Evolutionary conservation across 1,139 yeast species (phyloP).

Genomic region (Blastobotrys capitulatus): DNA sequence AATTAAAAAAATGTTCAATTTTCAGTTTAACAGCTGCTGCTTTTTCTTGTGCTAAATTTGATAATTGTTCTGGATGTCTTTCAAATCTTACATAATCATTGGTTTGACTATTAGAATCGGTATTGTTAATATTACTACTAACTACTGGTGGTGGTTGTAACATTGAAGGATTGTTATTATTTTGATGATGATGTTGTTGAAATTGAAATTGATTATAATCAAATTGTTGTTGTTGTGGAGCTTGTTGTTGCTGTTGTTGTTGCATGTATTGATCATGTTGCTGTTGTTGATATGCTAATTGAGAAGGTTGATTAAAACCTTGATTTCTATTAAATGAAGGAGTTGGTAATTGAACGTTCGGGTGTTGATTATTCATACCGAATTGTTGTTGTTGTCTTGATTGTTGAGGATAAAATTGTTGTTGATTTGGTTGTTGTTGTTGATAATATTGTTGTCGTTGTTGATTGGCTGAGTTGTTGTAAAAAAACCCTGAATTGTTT

Average conservation of each 20-base stretch:
- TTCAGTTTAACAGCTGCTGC: constrained; percentile 61
- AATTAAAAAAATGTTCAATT: constrained; percentile 60
- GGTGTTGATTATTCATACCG: constrained; percentile 13
- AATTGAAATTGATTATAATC: constrained; percentile 6
- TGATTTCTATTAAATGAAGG: constrained; percentile 15
- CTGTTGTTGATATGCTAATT: constrained; percentile 10
- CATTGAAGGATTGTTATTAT: constrained; percentile 10
- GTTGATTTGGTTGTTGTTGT: constrained; percentile 3
- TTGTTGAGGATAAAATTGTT: constrained; percentile 5
- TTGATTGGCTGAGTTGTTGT: background rate
- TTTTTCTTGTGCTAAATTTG: constrained; percentile 51
- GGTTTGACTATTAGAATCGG: constrained; percentile 11
- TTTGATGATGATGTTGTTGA: constrained; percentile 1
- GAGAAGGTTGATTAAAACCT: constrained; percentile 11
- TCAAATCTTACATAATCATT: constrained; percentile 63
- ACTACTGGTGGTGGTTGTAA: constrained; percentile 17
- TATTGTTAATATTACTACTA: constrained; percentile 14
- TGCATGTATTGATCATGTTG: constrained; percentile 9
- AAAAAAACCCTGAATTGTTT: constrained; percentile 24
- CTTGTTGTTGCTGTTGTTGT: constrained; percentile 8
- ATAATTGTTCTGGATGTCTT: constrained; percentile 73
- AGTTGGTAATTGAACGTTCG: constrained; percentile 9
- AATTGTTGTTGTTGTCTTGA: constrained; percentile 10
- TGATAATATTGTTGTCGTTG: constrained; percentile 11
- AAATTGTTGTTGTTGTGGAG: constrained; percentile 8